Percentiles rank a stretch among this genome's conserved stretches.
These are phyloP conservation scores for Phytophthora pseudosyringae DNA, from an alignment of 352 stramenopile genomes.

Conservation along the genomic window DNA sequence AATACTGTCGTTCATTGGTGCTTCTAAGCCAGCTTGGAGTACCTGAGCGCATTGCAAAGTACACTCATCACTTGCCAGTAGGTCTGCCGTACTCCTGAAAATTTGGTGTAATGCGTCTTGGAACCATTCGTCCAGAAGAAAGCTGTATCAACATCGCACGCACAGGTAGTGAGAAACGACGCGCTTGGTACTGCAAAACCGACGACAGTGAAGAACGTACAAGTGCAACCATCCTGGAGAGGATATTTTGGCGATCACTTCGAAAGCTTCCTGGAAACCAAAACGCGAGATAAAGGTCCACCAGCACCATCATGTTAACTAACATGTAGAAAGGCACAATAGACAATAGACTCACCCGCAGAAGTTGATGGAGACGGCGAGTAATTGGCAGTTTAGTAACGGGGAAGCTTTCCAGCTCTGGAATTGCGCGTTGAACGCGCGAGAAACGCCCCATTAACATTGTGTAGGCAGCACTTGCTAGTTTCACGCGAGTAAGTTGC, in stretches of 20 bases:
- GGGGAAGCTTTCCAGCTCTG: slow-evolving; percentile 58
- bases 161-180: not conserved
- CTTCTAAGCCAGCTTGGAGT: slow-evolving; percentile 15
- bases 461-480: slow-evolving; percentile 29
- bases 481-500: slow-evolving; percentile 18
- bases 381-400: slow-evolving; percentile 34
- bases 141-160: slow-evolving; percentile 4
- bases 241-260: slow-evolving; percentile 34
- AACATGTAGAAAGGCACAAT: not conserved
- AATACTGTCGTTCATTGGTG: slow-evolving; percentile 1
- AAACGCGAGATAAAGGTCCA: not conserved
- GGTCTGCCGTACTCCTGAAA: slow-evolving; percentile 4
- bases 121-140: slow-evolving; percentile 38
- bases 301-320: not conserved
- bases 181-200: not conserved
- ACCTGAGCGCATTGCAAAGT: slow-evolving; percentile 14
- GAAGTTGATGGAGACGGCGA: slow-evolving; percentile 22
- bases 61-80: slow-evolving; percentile 13
- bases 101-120: slow-evolving; percentile 17
- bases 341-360: slow-evolving; percentile 19
- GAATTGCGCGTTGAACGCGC: slow-evolving; percentile 42
- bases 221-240: slow-evolving; percentile 46
- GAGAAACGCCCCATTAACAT: slow-evolving; percentile 31
- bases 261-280: slow-evolving; percentile 39
- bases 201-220: slow-evolving; percentile 15